Evolutionary conservation across 2,329 filamentous ascomycete genomes (phyloP).

Genomic region (Lizonia empirigonia): DNA sequence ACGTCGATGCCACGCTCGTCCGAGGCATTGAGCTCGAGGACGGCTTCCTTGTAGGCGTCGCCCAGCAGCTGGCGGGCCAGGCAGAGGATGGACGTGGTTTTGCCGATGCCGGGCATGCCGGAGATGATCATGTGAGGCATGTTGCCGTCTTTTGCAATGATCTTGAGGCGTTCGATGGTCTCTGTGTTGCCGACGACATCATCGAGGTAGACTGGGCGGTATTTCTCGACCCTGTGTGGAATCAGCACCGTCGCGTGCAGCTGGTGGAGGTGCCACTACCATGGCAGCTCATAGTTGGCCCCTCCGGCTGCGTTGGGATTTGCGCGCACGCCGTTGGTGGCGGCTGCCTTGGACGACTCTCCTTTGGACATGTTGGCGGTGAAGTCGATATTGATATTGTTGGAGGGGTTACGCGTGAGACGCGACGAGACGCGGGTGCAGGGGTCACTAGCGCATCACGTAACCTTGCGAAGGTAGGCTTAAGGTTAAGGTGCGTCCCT

Average conservation of each 20-base stretch:
- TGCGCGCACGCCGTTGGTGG: conserved; percentile 51
- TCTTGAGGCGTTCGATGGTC: conserved; percentile 95
- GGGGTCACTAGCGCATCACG: conserved; percentile 25
- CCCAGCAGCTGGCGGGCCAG: conserved; percentile 90
- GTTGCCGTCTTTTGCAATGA: conserved; percentile 97
- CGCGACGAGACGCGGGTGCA: conserved; percentile 27
- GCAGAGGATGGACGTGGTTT: conserved; percentile 94
- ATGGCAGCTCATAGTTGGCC: conserved; percentile 76
- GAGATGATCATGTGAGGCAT: conserved; percentile 99
- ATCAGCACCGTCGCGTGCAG: too few relatives aligned
- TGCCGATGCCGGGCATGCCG: conserved; percentile 99
- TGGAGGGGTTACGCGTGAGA: conserved; percentile 35
- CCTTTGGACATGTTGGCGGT: conserved; percentile 52
- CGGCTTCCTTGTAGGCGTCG: conserved; percentile 94
- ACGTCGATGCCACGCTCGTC: conserved; percentile 98
- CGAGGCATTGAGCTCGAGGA: conserved; percentile 93
- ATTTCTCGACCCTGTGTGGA: conserved; percentile 87
- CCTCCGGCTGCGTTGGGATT: conserved; percentile 48
- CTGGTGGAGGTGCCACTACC: conserved; percentile 58
- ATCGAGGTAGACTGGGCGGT: conserved; percentile 90
- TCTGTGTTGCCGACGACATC: conserved; percentile 98
- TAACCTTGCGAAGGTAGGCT: too few relatives aligned
- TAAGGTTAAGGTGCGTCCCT: too few relatives aligned
- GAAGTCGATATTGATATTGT: conserved; percentile 13
- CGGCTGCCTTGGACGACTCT: conserved; percentile 56